phyloP scores from a whole-genome alignment of 179 eudicot genomes.

The Camellia oleifera region DNA sequence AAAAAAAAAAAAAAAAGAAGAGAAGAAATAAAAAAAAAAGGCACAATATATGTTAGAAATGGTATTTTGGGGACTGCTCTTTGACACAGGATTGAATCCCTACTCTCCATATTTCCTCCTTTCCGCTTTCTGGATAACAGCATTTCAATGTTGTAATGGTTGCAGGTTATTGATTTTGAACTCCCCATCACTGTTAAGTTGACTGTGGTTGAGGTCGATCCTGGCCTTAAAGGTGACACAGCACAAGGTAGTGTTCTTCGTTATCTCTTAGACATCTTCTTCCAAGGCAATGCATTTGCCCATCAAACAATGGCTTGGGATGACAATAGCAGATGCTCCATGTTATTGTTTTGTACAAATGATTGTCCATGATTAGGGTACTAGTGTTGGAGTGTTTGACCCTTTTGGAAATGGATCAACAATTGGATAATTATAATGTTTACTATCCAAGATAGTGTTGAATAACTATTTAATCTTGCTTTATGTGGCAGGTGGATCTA shows the following conservation, averaged over 20 bases:
- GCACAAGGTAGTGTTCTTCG: slow-evolving; percentile 64
- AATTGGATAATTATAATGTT: background rate
- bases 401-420: background rate
- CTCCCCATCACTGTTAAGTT: slow-evolving; percentile 80
- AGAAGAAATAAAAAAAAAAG: too few species aligned
- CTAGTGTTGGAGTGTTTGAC: background rate
- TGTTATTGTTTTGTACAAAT: background rate
- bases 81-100: background rate
- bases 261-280: slow-evolving; percentile 4
- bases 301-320: background rate
- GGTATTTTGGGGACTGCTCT: background rate
- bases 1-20: too few species aligned
- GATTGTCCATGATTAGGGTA: background rate
- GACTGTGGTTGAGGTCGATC: slow-evolving; percentile 74
- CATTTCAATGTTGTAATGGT: slow-evolving; percentile 14
- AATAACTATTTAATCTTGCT: background rate
- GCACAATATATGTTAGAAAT: background rate
- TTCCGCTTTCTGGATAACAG: background rate
- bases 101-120: background rate
- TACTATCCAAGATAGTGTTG: background rate
- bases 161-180: slow-evolving; percentile 88
- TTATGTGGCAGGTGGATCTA: slow-evolving; percentile 70
- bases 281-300: background rate
- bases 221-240: slow-evolving; percentile 83
- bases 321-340: background rate